These are phyloP conservation scores for Aspergillus novoparasiticus DNA, from an alignment of 2,329 filamentous ascomycete species.

Conservation along the genomic window DNA sequence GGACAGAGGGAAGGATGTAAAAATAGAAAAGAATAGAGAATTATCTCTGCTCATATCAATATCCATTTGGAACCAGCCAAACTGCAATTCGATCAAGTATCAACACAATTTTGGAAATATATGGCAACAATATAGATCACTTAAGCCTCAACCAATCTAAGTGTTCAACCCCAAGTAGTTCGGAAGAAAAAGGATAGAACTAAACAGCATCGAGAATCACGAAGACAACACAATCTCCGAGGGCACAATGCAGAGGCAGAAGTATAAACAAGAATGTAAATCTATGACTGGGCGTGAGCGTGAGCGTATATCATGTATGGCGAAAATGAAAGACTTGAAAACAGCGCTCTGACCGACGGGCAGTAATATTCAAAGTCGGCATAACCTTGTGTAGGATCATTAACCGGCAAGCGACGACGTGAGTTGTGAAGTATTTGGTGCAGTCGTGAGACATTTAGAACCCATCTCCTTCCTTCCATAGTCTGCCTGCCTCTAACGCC, in stretches of 20 bases:
- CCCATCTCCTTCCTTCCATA: slow-evolving; percentile 59
- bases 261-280: slow-evolving; percentile 12
- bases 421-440: background rate
- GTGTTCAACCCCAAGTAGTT: background rate
- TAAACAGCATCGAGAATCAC: background rate
- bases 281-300: background rate
- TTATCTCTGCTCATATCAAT: background rate
- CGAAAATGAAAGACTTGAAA: background rate
- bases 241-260: slow-evolving; percentile 1
- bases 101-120: background rate
- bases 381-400: background rate
- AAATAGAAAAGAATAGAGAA: background rate
- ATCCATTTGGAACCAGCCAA: slow-evolving; percentile 21
- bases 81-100: slow-evolving; percentile 5
- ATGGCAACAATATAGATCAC: slow-evolving; percentile 3
- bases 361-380: background rate
- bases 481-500: slow-evolving; percentile 55
- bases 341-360: background rate
- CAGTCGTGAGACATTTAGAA: slow-evolving; percentile 42
- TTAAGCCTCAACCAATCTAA: background rate
- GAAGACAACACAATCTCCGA: background rate
- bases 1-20: background rate
- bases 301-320: background rate
- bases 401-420: no score
- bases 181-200: background rate